A percentile compares a stretch with the other conserved stretches of the same genome.
These are phyloP conservation scores for Endocarpon pusillum DNA, from an alignment of 495 filamentous ascomycete species.

Conservation along the genomic window DNA sequence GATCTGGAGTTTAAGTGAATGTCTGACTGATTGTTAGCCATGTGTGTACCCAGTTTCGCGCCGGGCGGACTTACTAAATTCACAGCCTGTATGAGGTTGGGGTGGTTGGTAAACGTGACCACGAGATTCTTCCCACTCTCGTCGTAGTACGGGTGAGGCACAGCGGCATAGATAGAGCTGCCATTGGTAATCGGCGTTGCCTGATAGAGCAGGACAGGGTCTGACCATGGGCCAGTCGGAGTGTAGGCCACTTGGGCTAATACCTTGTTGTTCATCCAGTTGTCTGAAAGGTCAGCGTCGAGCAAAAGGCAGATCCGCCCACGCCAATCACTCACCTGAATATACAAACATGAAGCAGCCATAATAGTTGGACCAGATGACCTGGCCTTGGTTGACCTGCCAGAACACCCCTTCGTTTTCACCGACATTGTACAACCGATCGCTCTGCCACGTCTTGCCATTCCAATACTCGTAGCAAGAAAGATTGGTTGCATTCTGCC, in stretches of 20 bases:
- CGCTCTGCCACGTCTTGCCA: not conserved
- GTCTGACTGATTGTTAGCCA: too few species aligned
- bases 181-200: not conserved
- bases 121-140: not conserved
- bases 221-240: not conserved
- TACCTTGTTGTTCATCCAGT: not conserved
- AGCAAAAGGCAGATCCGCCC: too few species aligned
- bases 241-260: not conserved
- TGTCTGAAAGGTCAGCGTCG: conserved; percentile 1
- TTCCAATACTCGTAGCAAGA: conserved; percentile 1
- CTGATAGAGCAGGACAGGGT: not conserved
- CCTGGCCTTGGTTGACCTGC: conserved; percentile 1
- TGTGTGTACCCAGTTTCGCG: too few species aligned
- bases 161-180: not conserved
- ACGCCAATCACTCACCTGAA: not conserved
- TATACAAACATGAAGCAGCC: not conserved
- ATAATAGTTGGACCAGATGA: not conserved
- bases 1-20: too few species aligned
- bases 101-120: conserved; percentile 33
- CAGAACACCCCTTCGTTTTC: not conserved
- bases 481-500: not conserved
- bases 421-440: not conserved
- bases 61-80: conserved; percentile 70
- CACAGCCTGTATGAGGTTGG: conserved; percentile 69
- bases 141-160: conserved; percentile 1